phyloP scores from a whole-genome alignment of 1,139 yeast genomes.

The Saccharomycopsis crataegensis region DNA sequence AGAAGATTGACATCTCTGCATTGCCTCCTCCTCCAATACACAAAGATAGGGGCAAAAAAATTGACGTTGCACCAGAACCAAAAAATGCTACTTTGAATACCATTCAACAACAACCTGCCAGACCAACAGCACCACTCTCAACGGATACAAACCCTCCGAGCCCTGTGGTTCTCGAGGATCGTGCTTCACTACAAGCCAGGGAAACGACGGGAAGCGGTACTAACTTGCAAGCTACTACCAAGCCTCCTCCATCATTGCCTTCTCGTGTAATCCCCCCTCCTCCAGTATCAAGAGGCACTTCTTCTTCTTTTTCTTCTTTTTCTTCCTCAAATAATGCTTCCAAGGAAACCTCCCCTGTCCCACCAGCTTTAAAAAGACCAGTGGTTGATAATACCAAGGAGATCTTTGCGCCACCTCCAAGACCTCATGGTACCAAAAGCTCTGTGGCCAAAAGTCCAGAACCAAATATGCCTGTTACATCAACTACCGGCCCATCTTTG shows the following conservation, averaged over 20 bases:
- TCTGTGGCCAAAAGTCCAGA: neutral
- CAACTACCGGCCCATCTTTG: neutral
- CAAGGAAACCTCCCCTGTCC: neutral
- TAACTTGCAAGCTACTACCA: neutral
- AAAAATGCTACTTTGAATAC: neutral
- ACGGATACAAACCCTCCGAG: neutral
- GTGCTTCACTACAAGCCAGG: too few relatives aligned
- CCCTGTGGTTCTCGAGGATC: neutral
- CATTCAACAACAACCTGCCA: neutral
- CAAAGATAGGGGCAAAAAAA: conserved; percentile 24
- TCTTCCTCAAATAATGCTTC: too few relatives aligned
- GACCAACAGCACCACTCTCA: too few relatives aligned
- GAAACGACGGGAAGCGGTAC: neutral
- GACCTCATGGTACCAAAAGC: conserved; percentile 11
- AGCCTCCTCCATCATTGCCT: neutral
- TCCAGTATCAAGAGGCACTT: neutral
- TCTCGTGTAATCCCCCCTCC: conserved; percentile 1
- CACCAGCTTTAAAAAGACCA: too few relatives aligned
- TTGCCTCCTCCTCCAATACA: conserved; percentile 40
- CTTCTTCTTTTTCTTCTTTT: neutral
- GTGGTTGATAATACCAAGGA: too few relatives aligned
- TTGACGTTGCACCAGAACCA: neutral
- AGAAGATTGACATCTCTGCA: conserved; percentile 28
- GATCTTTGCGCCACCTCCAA: conserved; percentile 17
- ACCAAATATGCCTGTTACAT: neutral